These are phyloP conservation scores for Microascus cirrosus DNA, from an alignment of 2,329 filamentous ascomycete genomes.

Conservation along the genomic window DNA sequence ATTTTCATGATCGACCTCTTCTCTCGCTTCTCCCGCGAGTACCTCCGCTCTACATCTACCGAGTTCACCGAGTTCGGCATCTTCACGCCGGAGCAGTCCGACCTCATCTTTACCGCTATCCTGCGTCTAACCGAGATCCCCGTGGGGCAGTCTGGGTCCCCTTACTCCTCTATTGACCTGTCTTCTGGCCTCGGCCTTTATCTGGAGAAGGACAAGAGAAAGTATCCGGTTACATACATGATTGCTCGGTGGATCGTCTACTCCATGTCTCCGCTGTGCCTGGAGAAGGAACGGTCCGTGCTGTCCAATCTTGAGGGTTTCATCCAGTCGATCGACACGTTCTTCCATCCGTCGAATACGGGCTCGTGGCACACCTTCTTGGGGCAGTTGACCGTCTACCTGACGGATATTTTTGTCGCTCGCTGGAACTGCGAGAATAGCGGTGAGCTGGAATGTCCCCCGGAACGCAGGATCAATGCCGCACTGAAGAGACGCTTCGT, in stretches of 20 bases:
- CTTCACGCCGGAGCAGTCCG: conserved; percentile 84
- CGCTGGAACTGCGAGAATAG: conserved; percentile 93
- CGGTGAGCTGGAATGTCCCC: conserved; percentile 79
- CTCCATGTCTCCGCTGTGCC: conserved; percentile 76
- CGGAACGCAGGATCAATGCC: conserved; percentile 66
- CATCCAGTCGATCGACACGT: conserved; percentile 92
- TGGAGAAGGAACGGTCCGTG: conserved; percentile 68
- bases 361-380: conserved; percentile 84
- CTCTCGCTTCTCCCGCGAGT: conserved; percentile 78
- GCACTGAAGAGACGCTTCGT: conserved; percentile 86
- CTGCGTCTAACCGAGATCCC: conserved; percentile 87
- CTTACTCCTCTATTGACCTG: conserved; percentile 78
- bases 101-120: conserved; percentile 85
- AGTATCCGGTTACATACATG: conserved; percentile 84
- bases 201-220: conserved; percentile 85
- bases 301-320: conserved; percentile 79
- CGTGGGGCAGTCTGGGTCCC: conserved; percentile 88
- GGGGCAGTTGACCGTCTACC: conserved; percentile 81
- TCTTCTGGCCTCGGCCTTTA: conserved; percentile 74
- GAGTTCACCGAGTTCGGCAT: conserved; percentile 80
- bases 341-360: conserved; percentile 96
- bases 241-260: conserved; percentile 89
- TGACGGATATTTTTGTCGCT: conserved; percentile 93
- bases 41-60: conserved; percentile 61
- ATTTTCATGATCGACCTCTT: conserved; percentile 81